phyloP scores from a whole-genome alignment of 2,329 filamentous ascomycete species.

The Trichoderma afroharzianum region DNA sequence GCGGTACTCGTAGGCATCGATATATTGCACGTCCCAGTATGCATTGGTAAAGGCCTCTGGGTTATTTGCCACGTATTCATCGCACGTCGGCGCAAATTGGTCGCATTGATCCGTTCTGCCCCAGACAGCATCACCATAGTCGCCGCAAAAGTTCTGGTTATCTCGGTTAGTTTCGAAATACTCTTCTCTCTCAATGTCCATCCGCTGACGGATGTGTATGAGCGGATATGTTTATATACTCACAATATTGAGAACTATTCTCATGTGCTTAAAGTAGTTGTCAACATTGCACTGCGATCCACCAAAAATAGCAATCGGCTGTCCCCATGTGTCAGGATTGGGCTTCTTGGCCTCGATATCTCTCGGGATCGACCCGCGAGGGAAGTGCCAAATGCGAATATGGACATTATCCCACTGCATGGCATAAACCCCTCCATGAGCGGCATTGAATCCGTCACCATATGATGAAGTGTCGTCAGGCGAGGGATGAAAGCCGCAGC shows the following conservation, averaged over 20 bases:
- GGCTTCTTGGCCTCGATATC: constrained; percentile 61
- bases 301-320: constrained; percentile 67
- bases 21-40: constrained; percentile 54
- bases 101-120: constrained; percentile 36
- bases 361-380: constrained; percentile 58
- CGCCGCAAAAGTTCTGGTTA: constrained; percentile 66
- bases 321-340: constrained; percentile 63
- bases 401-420: constrained; percentile 65
- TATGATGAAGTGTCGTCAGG: constrained; percentile 45
- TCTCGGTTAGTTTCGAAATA: not conserved
- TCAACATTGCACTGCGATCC: constrained; percentile 61
- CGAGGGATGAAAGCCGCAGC: constrained; percentile 43
- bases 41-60: constrained; percentile 41
- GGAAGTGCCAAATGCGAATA: constrained; percentile 76
- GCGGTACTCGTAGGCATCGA: constrained; percentile 42
- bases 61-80: constrained; percentile 44
- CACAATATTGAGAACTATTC: constrained; percentile 68
- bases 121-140: constrained; percentile 60
- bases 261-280: constrained; percentile 62
- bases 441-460: constrained; percentile 64
- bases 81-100: constrained; percentile 41
- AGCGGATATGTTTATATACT: constrained; percentile 17
- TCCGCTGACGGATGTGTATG: not conserved
- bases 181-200: not conserved
- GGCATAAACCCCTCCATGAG: constrained; percentile 65